phyloP scores from a whole-genome alignment of 192 early-diverging fungal species.

The Borealophlyctis nickersoniae region DNA sequence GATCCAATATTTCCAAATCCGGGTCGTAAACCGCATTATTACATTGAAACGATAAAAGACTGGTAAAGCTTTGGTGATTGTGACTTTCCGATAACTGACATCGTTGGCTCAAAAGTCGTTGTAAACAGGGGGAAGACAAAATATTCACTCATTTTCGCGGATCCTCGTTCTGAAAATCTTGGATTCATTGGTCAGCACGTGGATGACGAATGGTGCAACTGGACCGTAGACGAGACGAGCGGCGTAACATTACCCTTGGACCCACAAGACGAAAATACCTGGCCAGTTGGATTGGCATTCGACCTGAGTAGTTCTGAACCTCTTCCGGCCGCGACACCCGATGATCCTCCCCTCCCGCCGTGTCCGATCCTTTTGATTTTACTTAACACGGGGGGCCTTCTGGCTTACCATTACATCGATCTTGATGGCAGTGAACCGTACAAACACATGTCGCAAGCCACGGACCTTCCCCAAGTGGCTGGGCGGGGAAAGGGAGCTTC shows the following conservation, averaged over 20 bases:
- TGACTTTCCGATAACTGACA: background rate
- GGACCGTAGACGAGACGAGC: conserved; percentile 59
- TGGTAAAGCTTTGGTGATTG: conserved; percentile 40
- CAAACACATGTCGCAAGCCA: background rate
- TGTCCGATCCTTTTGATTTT: conserved; percentile 71
- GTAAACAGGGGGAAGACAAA: background rate
- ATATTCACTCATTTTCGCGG: conserved; percentile 7
- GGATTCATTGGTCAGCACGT: conserved; percentile 45
- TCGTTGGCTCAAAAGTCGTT: background rate
- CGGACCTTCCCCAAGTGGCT: background rate
- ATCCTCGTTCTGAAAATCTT: conserved; percentile 21
- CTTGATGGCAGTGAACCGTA: background rate
- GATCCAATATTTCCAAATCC: conserved; percentile 57
- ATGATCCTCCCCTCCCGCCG: conserved; percentile 49
- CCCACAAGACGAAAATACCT: conserved; percentile 55
- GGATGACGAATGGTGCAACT: conserved; percentile 61
- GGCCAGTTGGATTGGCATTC: conserved; percentile 67
- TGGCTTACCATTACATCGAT: conserved; percentile 69
- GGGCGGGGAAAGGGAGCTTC: background rate
- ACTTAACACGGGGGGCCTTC: conserved; percentile 60
- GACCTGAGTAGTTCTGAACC: conserved; percentile 66
- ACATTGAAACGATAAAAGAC: conserved; percentile 55
- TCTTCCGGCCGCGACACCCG: conserved; percentile 51
- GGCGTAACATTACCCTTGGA: conserved; percentile 59
- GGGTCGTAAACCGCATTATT: conserved; percentile 51